Base-by-base conservation (phyloP, 139 green algal genomes). In the Chlamydomonas sp. region DNA sequence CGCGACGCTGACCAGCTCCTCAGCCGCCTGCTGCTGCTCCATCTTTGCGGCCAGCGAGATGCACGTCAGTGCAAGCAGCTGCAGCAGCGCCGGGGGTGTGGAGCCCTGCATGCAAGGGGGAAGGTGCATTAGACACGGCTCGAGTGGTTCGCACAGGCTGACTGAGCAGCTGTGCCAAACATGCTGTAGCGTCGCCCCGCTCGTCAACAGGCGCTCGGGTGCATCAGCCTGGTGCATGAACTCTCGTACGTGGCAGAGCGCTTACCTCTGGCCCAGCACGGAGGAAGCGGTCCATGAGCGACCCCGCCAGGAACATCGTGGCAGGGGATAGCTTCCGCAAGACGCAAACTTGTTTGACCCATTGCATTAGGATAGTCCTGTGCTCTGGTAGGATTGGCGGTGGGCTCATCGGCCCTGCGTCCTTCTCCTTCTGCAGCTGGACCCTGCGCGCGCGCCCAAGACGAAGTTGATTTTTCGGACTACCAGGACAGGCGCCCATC, bases 11-110 rank as follows among this genome's bases (percentile, higher is more conserved):
- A 87, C 62, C 14, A 87, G 83, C 31, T 87, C 73, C 4, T 17
- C 49, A 1, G 83, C 83, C 14, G 59, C 80, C 49, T 80, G 73
- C 20, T 87, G 83, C 83, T 87, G 83, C n/a, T 87, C 72, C 4
- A 17, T 12, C 83, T 87, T 87, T 12, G 73, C 49, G 7, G 83
- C 72, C 1, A 87, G 14, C 12, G 72, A 61, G 7, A 87, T 16
- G 61, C 72, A 76, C 4, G 83, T 87, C 5, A 87, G 83, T 3
- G 83, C 72, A 12, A 80, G 31, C 3, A 87, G 74, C 63, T 87
- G 83, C 62, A 87, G 83, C 14, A 80, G 31, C 62, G 83, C 49
- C 18, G 73, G 73, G 2, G 83, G 83, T 1, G 31, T 75, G 31
- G 62, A 62, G 62, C 62, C 62, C 81, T 86, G 72, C 31, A 49